Evolutionary conservation across 805 yeast species (phyloP), one percentile per base, ranked within the genome.

Genomic region (Debaryomyces prosopidis): DNA sequence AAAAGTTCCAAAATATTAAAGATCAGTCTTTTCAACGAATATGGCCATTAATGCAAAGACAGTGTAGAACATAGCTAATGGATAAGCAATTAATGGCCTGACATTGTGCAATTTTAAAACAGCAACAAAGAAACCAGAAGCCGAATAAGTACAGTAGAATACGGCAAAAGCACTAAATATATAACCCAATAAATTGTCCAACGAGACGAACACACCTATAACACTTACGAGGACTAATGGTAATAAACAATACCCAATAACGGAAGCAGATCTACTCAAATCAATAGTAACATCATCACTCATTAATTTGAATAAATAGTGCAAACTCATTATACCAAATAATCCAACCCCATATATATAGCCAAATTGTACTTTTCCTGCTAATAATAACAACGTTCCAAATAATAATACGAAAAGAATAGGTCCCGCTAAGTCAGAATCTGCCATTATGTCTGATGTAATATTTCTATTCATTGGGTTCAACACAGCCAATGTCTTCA

Each of bases 31-130:
- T 51, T 73, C 76, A 15, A 72, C 91, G 62, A 94, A 94, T 28
- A 94, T 85, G 1, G 97, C 95, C 96, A 94, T 90, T 54, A 94
- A 76, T 27, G 97, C 96, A 75, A 94, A 94, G 2, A 92, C 91
- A 46, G 91, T 82, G 74, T 94, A 94, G 63, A 92, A 92, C 70
- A 94, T 70, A 11, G 87, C 84, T 58, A 94, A 74, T 1, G 99
- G 99, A 60, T 94, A 94, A 1, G 97, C 99, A 47, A 94, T 86
- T 50, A 94, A 78, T 4, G 87, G 84, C 58, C 99, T 82, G 51
- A 92, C 96, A 55, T 90, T 88, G 42, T 84, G 82, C 47, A 94
- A 74, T 58, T 83, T 88, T 59, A 94, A 74, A 20, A 89, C 90
- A 9, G 92, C 80, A 47, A 89, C 94, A 53, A 94, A 89, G 60